phyloP scores from a whole-genome alignment of 345 rosid genomes.

The Linum tenue region DNA sequence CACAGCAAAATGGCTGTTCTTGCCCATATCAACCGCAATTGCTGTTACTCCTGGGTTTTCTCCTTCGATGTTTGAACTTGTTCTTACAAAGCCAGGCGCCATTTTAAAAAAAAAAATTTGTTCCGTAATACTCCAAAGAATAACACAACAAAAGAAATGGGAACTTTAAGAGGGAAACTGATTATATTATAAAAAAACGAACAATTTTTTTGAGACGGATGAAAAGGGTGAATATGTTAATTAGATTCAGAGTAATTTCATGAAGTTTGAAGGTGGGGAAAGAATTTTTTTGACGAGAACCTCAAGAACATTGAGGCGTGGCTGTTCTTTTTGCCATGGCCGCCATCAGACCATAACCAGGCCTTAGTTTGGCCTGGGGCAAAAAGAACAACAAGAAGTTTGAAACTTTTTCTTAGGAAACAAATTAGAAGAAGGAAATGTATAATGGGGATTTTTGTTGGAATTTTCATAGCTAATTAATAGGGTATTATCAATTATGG shows the following conservation, averaged over 20 bases:
- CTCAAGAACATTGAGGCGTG: not conserved
- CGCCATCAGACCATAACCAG: not conserved
- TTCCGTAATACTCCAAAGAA: no score
- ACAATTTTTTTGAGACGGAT: no score
- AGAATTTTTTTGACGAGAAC: not conserved
- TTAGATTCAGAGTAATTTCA: no score
- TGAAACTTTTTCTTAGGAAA: no score
- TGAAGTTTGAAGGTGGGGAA: not conserved
- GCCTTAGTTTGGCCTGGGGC: not conserved
- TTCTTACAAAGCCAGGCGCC: not conserved
- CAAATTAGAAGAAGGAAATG: no score
- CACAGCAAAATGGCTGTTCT: conserved; percentile 46
- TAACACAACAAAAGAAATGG: no score
- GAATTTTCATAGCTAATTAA: not conserved
- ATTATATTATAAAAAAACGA: no score
- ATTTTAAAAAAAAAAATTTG: no score
- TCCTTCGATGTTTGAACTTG: not conserved
- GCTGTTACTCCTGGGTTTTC: conserved; percentile 24
- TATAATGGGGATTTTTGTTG: not conserved
- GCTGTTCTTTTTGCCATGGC: not conserved
- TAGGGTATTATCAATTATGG: no score
- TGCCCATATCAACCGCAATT: conserved; percentile 39
- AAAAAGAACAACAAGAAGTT: no score
- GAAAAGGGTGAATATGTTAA: no score
- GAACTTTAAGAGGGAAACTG: no score